phyloP scores from a whole-genome alignment of 2,329 filamentous ascomycete genomes.

The Hypoxylon rubiginosum region DNA sequence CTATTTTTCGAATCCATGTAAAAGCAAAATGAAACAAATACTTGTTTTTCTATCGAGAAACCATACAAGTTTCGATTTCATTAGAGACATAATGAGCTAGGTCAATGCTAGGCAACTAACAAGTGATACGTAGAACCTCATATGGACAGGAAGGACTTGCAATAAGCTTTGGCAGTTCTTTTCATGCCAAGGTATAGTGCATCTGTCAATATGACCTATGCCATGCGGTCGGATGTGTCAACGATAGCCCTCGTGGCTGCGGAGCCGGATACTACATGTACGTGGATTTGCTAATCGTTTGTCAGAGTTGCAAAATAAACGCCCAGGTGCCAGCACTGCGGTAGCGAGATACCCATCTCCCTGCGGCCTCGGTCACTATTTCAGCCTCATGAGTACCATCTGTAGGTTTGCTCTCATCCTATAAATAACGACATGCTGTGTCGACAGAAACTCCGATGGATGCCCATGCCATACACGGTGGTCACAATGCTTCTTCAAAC shows the following conservation, averaged over 20 bases:
- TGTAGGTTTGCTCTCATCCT: background rate
- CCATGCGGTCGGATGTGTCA: constrained; percentile 18
- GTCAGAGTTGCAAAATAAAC: constrained; percentile 29
- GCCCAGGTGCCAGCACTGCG: constrained; percentile 18
- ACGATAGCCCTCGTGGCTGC: constrained; percentile 21
- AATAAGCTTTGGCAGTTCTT: too few relatives aligned
- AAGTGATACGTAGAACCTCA: too few relatives aligned
- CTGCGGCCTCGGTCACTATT: constrained; percentile 13
- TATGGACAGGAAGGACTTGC: too few relatives aligned
- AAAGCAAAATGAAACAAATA: background rate
- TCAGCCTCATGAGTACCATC: constrained; percentile 28
- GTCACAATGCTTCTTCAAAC: background rate
- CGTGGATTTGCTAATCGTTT: constrained; percentile 33
- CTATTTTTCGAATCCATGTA: background rate
- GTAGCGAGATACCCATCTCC: constrained; percentile 34
- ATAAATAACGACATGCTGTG: background rate
- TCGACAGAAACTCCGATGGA: background rate
- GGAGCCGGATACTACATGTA: constrained; percentile 30
- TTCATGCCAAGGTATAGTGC: background rate
- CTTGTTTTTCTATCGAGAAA: background rate
- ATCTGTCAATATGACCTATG: background rate
- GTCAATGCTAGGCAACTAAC: too few relatives aligned
- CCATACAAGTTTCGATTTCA: too few relatives aligned
- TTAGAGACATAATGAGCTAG: too few relatives aligned
- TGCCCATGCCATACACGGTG: background rate